Evolutionary conservation across 306 rosid species (phyloP), one percentile per base, ranked within the genome.

Genomic region (Acacia confusa): DNA sequence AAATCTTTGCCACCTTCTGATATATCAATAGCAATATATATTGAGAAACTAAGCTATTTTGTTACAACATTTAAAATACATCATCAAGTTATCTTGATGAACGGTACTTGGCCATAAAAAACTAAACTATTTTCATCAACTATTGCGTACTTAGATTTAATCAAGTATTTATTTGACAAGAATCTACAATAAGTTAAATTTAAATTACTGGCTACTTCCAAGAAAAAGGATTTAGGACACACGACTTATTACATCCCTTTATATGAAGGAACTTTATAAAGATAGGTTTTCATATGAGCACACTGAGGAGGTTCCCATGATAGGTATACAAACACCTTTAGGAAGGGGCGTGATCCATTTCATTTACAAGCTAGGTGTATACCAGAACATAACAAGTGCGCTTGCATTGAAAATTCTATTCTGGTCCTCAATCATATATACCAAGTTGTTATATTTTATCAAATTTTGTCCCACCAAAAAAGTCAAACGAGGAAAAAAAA

Each of bases 311-410:
- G n/a, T 79, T 55, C 41, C 57, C 70, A 36, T 82, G 43, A 36
- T 19, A 61, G 57, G 64, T 65, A n/a, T 79, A 50, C 38, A 74
- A 66, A 76, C 66, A 82, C 76, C 74, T 55, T 17, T 36, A 38
- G 36, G 43, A 24, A 27, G 67, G 57, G 80, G 72, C 73, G 44
- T 67, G 69, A 72, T 76, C 66, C 76, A 66, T 72, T 69, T 72
- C 55, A 50, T 44, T 76, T 55, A 79, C 77, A 60, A 72, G 52
- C 44, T 45, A 32, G 25, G 82, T 57, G 17, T 47, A 45, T 24
- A 45, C 24, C 20, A 41, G 64, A 69, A 43, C 57, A 45, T 74
- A 75, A 78, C 44, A 32, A 27, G 24, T 60, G 73, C n/a, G 8
- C 9, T 40, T 38, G 44, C 77, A 15, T 45, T 38, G 75, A 76